These are phyloP conservation scores for Debaryomyces sp. DNA, from an alignment of 1,139 yeast species.

Conservation along the genomic window DNA sequence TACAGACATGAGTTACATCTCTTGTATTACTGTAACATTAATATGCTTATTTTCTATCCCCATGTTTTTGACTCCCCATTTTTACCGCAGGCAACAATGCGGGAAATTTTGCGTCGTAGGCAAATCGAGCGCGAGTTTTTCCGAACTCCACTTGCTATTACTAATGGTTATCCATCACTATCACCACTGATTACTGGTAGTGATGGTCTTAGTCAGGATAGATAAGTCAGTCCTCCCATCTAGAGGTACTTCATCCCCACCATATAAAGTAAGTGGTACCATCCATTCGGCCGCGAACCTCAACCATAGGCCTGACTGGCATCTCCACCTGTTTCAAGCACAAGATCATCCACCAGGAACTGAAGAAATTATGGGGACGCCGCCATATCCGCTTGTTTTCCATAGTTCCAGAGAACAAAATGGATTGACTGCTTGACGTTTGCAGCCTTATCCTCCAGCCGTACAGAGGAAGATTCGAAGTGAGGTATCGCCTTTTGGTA, in stretches of 20 bases:
- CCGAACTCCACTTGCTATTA: background rate
- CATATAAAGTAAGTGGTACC: no score
- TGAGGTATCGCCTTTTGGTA: background rate
- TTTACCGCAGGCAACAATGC: background rate
- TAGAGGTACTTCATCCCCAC: no score
- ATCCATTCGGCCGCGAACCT: background rate
- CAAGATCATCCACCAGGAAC: background rate
- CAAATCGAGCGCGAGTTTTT: background rate
- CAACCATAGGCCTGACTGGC: background rate
- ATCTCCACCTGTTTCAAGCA: background rate
- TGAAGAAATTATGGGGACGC: background rate
- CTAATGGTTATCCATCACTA: background rate
- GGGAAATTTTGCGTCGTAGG: background rate
- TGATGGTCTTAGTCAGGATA: background rate
- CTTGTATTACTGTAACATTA: background rate
- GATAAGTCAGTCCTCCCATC: background rate
- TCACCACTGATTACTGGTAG: background rate
- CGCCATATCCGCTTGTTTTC: background rate
- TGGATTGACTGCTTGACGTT: background rate
- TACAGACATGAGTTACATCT: background rate
- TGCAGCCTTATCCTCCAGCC: background rate
- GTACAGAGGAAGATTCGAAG: background rate
- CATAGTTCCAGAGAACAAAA: background rate
- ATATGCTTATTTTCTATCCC: background rate
- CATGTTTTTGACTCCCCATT: background rate